A percentile compares a stretch with the other conserved stretches of the same genome.
phyloP scores from a whole-genome alignment of 2,329 filamentous ascomycete species.

The Byssoonygena ceratinophila region DNA sequence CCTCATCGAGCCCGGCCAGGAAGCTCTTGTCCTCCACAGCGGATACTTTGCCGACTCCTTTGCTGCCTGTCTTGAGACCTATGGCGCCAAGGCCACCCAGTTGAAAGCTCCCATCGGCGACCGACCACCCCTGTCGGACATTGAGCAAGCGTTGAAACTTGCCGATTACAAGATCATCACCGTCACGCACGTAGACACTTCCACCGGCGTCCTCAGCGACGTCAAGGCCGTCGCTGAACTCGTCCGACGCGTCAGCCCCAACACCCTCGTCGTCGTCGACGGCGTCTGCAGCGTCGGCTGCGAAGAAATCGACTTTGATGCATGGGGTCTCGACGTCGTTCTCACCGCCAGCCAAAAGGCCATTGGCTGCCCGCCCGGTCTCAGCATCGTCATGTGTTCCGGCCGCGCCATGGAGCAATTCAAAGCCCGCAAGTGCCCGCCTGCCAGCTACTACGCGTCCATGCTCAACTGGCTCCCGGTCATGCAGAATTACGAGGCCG shows the following conservation, averaged over 20 bases:
- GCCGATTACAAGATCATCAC: constrained; percentile 92
- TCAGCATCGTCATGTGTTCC: constrained; percentile 91
- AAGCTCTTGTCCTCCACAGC: constrained; percentile 85
- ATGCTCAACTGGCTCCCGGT: constrained; percentile 98
- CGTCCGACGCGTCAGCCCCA: constrained; percentile 74
- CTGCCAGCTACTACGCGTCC: constrained; percentile 84
- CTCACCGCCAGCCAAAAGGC: constrained; percentile 94
- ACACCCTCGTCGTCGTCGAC: constrained; percentile 85
- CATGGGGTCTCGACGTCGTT: constrained; percentile 85
- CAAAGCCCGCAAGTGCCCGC: constrained; percentile 68
- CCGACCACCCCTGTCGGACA: constrained; percentile 71
- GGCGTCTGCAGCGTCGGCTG: constrained; percentile 94
- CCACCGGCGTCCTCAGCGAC: constrained; percentile 88
- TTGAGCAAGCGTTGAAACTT: constrained; percentile 77
- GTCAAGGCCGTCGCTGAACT: constrained; percentile 73
- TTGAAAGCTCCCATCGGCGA: constrained; percentile 81
- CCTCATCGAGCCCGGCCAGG: constrained; percentile 76
- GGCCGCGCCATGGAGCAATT: constrained; percentile 73
- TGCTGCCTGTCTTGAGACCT: constrained; percentile 80
- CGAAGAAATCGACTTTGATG: constrained; percentile 92
- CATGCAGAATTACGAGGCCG: constrained; percentile 98
- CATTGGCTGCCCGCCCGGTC: constrained; percentile 85
- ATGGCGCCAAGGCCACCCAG: constrained; percentile 82
- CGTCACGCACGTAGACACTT: constrained; percentile 94
- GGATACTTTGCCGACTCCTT: constrained; percentile 97